These are phyloP conservation scores for Solanum verrucosum DNA, from an alignment of 257 asterid genomes.

Conservation along the genomic window DNA sequence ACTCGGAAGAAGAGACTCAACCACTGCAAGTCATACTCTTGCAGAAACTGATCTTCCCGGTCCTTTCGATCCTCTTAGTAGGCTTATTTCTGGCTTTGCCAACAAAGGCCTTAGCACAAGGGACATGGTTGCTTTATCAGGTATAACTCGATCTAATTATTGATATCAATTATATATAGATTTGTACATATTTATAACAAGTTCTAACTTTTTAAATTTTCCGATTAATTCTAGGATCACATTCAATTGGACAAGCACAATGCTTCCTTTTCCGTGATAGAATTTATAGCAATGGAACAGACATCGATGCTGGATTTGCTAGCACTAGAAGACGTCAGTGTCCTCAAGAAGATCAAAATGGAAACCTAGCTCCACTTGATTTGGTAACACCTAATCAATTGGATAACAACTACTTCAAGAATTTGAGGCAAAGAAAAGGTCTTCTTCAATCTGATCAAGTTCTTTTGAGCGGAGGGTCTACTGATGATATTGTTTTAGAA, in stretches of 20 bases:
- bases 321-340: neutral
- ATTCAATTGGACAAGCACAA: neutral
- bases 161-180: no score
- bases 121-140: no score
- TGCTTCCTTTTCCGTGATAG: constrained; percentile 19
- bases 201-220: no score
- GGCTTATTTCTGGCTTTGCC: neutral
- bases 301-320: constrained; percentile 29
- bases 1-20: neutral
- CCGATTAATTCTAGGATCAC: no score
- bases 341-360: constrained; percentile 13
- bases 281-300: constrained; percentile 30
- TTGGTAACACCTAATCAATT: neutral
- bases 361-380: constrained; percentile 2
- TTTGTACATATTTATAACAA: no score
- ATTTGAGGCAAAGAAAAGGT: neutral
- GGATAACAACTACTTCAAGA: neutral
- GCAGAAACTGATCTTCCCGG: neutral
- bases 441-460: neutral
- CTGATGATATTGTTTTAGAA: neutral
- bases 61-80: neutral
- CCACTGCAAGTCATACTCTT: neutral
- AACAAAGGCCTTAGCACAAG: no score
- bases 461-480: neutral
- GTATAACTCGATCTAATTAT: no score